Percentiles rank a stretch among this genome's conserved stretches.
These are phyloP conservation scores for Pueraria montana DNA, from an alignment of 306 rosid genomes.

Conservation along the genomic window DNA sequence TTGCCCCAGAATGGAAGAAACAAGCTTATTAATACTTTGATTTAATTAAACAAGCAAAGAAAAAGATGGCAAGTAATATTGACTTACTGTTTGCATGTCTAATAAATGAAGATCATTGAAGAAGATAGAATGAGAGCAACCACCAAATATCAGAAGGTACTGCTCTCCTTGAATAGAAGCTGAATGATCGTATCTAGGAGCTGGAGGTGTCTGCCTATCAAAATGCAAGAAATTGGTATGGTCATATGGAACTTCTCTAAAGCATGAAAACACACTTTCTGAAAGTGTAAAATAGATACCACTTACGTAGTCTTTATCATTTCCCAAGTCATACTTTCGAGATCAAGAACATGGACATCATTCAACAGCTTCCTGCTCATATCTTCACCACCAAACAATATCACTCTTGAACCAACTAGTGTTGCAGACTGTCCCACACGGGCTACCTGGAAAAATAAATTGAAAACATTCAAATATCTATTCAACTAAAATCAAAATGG, in stretches of 20 bases:
- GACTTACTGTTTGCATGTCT: conserved; percentile 87
- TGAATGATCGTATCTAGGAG: conserved; percentile 94
- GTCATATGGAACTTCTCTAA: conserved; percentile 45
- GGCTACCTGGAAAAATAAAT: conserved; percentile 69
- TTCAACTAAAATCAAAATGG: conserved; percentile 43
- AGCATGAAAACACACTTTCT: conserved; percentile 38
- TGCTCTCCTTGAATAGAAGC: conserved; percentile 78
- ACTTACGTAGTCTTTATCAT: conserved; percentile 73
- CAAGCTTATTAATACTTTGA: conserved; percentile 28
- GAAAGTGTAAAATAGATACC: conserved; percentile 53
- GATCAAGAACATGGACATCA: conserved; percentile 83
- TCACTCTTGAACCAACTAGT: conserved; percentile 83
- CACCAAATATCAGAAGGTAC: conserved; percentile 92
- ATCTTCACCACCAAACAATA: conserved; percentile 97
- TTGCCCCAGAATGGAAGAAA: conserved; percentile 37
- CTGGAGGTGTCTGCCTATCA: conserved; percentile 93
- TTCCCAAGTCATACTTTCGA: conserved; percentile 91
- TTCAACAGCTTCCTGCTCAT: conserved; percentile 80
- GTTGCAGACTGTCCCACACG: conserved; percentile 91
- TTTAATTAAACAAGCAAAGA: neutral
- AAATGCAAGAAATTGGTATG: conserved; percentile 58
- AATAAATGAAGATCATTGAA: conserved; percentile 90
- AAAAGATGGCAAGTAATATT: conserved; percentile 13
- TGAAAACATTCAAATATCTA: conserved; percentile 41
- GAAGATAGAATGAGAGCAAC: conserved; percentile 93